Evolutionary conservation across 768 basidiomycete genomes (phyloP), one percentile per base, ranked within the genome.

Genomic region (Boletus speciosus): DNA sequence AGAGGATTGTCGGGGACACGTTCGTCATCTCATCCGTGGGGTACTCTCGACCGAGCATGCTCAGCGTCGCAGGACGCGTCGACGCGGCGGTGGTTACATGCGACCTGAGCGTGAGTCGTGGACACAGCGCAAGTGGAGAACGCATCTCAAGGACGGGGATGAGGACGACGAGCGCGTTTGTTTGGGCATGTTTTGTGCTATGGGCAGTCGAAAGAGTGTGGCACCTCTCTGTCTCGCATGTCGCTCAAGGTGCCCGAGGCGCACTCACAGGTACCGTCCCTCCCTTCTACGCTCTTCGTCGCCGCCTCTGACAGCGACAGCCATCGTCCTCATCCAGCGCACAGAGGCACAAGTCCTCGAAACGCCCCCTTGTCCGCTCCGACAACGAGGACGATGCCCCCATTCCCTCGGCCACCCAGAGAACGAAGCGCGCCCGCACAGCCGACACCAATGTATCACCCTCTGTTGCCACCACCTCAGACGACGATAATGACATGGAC

Each of bases 11-110:
- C 23, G 89, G 81, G 1, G 94, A 88, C 38, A 92, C 79, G 71
- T 99, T 99, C 38, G 95, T 90, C 70, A 75, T 78, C 31, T 75
- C 71, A 74, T 99, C 97, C n/a, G 76, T 79, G 2, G 81, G 77
- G 73, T 94, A 90, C n/a, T 73, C 70, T 43, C 77, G 68, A n/a
- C 83, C 85, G 11, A 86, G 78, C 56, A 90, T 80, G 47, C 77
- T 74, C 43, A 87, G 56, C 27, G 62, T 58, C 39, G 59, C 40
- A 0, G 57, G 53, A 12, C 58, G 58, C 47, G 52, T 31, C 36
- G 54, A 44, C 27, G 49, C 16, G 25, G 47, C 40, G n/a, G 52
- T 12, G 47, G 27, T 61, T 11, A 57, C 56, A 54, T 64, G 54
- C 21, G 60, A 57, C 32, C 60, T 54, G 27, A 43, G 31, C 14